Conservation (phyloP, 2,329 filamentous ascomycete genomes). For the Pyrenophora graminea region DNA sequence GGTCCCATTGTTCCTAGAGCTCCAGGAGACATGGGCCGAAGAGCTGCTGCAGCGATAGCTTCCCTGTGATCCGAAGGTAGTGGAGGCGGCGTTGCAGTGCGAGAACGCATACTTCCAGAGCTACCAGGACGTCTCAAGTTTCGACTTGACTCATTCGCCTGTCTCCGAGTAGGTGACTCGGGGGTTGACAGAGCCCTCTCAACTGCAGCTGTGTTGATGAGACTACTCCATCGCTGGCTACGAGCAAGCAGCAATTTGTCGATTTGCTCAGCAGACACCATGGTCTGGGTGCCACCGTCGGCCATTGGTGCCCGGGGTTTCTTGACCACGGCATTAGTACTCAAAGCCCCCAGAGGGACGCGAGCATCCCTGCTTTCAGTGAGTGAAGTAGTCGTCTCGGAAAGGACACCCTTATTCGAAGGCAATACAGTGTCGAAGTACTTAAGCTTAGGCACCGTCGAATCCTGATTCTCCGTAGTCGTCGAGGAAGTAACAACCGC, state of each 20-base stretch:
- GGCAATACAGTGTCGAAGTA: conserved; percentile 53
- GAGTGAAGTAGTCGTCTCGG: conserved; percentile 3
- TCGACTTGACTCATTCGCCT: conserved; percentile 34
- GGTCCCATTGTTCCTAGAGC: conserved; percentile 70
- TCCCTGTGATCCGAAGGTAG: conserved; percentile 82
- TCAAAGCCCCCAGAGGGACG: conserved; percentile 31
- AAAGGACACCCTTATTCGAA: conserved; percentile 47
- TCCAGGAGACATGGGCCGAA: conserved; percentile 53
- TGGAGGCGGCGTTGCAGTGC: conserved; percentile 64
- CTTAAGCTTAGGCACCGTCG: conserved; percentile 41
- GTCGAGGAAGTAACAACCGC: conserved; percentile 16
- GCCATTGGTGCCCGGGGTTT: conserved; percentile 49
- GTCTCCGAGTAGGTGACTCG: conserved; percentile 42
- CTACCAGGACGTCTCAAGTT: conserved; percentile 68
- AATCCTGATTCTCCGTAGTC: conserved; percentile 17
- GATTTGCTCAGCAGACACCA: conserved; percentile 79
- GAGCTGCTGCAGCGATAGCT: conserved; percentile 76
- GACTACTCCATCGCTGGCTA: conserved; percentile 34
- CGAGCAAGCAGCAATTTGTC: conserved; percentile 72
- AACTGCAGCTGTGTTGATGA: conserved; percentile 34
- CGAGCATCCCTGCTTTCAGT: conserved; percentile 21
- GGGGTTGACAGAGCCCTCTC: conserved; percentile 41
- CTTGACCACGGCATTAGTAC: conserved; percentile 32
- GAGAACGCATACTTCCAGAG: conserved; percentile 66
- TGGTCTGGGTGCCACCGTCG: conserved; percentile 80